A percentile compares a stretch with the other conserved stretches of the same genome.
These are phyloP conservation scores for Penicillium macrosclerotiorum DNA, from an alignment of 495 filamentous ascomycete species.

Conservation along the genomic window DNA sequence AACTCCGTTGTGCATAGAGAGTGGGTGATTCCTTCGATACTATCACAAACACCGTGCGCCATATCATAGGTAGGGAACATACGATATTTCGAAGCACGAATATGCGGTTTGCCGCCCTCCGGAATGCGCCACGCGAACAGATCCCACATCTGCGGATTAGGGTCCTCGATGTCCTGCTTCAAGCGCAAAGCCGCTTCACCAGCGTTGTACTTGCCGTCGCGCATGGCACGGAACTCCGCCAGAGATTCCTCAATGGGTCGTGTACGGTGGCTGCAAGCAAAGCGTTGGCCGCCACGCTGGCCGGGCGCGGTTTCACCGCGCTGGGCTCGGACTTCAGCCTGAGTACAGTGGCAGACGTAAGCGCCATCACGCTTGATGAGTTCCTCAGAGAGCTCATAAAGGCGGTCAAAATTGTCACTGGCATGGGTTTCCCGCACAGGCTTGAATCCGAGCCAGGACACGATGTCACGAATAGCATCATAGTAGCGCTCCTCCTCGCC, in stretches of 20 bases:
- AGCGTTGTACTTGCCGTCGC: constrained; percentile 85
- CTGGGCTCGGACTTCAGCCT: constrained; percentile 78
- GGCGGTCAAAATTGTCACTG: constrained; percentile 77
- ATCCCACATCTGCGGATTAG: constrained; percentile 69
- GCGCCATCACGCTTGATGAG: constrained; percentile 70
- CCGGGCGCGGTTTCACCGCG: constrained; percentile 70
- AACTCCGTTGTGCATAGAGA: constrained; percentile 90
- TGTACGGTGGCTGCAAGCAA: constrained; percentile 73
- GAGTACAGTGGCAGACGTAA: constrained; percentile 74
- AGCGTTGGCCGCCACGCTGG: constrained; percentile 67
- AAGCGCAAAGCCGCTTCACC: constrained; percentile 86
- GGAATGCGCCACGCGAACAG: constrained; percentile 77
- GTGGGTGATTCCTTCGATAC: constrained; percentile 84
- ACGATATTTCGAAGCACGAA: constrained; percentile 74
- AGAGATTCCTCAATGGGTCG: constrained; percentile 75
- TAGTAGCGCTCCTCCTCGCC: constrained; percentile 80
- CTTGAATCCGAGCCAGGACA: constrained; percentile 80
- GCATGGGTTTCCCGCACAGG: constrained; percentile 76
- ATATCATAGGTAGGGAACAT: constrained; percentile 94
- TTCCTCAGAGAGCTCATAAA: constrained; percentile 87
- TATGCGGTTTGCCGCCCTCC: constrained; percentile 57
- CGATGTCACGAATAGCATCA: constrained; percentile 71
- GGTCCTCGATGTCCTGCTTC: constrained; percentile 65
- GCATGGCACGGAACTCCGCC: constrained; percentile 82
- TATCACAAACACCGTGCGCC: constrained; percentile 85